Conservation (phyloP, 2,329 filamentous ascomycete species). For the Huntiella abstrusa region DNA sequence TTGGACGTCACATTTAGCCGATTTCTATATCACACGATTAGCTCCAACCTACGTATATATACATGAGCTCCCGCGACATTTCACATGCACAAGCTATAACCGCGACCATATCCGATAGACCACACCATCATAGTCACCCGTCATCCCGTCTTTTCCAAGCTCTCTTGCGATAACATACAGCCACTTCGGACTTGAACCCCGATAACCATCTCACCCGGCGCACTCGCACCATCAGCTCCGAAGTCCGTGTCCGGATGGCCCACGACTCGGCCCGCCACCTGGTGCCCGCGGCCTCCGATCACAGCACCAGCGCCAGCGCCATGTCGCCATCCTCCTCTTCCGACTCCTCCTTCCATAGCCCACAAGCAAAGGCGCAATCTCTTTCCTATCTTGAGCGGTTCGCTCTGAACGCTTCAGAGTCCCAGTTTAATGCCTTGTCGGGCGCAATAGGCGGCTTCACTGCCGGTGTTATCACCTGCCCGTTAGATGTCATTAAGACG, state of each 20-base stretch:
- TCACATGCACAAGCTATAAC: no score
- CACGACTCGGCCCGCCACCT: conserved; percentile 10
- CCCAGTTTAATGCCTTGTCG: conserved; percentile 63
- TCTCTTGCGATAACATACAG: no score
- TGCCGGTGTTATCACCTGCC: conserved; percentile 86
- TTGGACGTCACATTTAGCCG: neutral
- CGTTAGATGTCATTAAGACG: conserved; percentile 96
- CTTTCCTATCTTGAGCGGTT: conserved; percentile 34
- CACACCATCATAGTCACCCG: no score
- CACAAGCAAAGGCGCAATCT: conserved; percentile 21
- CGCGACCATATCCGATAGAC: no score
- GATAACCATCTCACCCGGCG: neutral
- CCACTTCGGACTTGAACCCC: neutral
- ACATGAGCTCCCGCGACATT: no score
- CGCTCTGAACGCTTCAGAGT: conserved; percentile 36
- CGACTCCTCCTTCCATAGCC: conserved; percentile 29
- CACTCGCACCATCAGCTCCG: neutral
- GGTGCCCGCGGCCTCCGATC: conserved; percentile 9
- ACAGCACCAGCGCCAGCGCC: conserved; percentile 1
- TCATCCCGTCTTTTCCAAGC: no score
- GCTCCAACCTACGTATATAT: no score
- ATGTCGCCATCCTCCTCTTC: conserved; percentile 6
- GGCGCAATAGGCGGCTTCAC: conserved; percentile 82
- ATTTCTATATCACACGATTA: neutral
- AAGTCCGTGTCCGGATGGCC: conserved; percentile 8